Evolutionary conservation across 768 basidiomycete genomes (phyloP).

Genomic region (Termitomyces sp.): DNA sequence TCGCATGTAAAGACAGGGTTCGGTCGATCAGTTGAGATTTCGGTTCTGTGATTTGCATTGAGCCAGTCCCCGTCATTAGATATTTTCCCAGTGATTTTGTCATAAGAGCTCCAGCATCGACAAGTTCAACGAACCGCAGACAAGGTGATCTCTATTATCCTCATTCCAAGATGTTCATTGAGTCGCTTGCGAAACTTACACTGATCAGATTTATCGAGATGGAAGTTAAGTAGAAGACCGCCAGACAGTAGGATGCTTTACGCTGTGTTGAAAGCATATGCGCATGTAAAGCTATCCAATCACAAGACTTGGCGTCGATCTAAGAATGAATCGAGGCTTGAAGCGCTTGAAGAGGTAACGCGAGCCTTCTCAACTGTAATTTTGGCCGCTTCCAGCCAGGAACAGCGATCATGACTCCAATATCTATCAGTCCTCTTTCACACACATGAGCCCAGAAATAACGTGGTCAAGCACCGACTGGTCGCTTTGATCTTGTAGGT

Average conservation of each 20-base stretch:
- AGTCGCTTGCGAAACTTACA: not conserved
- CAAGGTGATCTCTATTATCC: not conserved
- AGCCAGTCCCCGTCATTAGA: not conserved
- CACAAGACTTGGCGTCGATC: not conserved
- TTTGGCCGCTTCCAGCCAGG: not conserved
- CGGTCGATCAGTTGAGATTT: not conserved
- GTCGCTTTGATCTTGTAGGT: not conserved
- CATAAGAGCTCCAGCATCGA: not conserved
- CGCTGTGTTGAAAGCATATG: not conserved
- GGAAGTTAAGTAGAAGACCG: not conserved
- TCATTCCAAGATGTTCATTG: too few species aligned
- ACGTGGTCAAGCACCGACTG: too few species aligned
- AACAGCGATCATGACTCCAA: not conserved
- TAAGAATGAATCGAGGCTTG: not conserved
- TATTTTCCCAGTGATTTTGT: not conserved
- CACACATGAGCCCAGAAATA: not conserved
- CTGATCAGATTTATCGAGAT: not conserved
- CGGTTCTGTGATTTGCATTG: not conserved
- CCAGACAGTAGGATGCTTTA: not conserved
- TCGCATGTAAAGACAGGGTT: not conserved
- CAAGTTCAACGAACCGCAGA: not conserved
- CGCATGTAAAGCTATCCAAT: not conserved
- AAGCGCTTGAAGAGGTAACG: not conserved
- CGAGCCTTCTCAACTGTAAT: not conserved
- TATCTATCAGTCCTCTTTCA: not conserved